These are phyloP conservation scores for Zoysia matrella DNA, from an alignment of 202 grass and related monocot species.

Conservation along the genomic window DNA sequence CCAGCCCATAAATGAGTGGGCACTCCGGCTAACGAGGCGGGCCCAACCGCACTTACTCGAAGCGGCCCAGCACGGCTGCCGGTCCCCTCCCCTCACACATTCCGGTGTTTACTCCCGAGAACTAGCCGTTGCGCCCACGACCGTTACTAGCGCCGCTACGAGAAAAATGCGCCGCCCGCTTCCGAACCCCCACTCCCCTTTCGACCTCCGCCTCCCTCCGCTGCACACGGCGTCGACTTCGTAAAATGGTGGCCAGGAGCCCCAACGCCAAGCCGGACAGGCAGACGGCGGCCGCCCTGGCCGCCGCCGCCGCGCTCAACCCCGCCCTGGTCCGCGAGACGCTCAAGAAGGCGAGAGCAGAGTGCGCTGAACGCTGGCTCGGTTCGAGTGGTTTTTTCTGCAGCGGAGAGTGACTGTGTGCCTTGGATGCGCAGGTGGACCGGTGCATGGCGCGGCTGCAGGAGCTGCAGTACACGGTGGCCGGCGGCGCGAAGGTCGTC, in stretches of 20 bases:
- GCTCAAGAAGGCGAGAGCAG: constrained; percentile 68
- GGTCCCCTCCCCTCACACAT: too few species aligned
- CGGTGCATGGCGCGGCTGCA: constrained; percentile 94
- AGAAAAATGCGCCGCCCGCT: constrained; percentile 11
- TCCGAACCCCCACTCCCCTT: not conserved
- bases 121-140: constrained; percentile 47
- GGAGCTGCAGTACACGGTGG: constrained; percentile 97
- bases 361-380: not conserved
- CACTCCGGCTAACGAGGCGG: not conserved
- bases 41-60: not conserved
- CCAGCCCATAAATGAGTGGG: not conserved
- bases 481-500: constrained; percentile 84
- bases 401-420: not conserved
- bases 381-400: not conserved
- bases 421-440: constrained; percentile 63
- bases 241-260: constrained; percentile 86
- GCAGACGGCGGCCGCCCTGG: constrained; percentile 43
- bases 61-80: not conserved
- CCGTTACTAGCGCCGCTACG: constrained; percentile 17
- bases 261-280: constrained; percentile 63
- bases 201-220: constrained; percentile 3
- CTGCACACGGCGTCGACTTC: not conserved
- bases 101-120: constrained; percentile 44
- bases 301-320: constrained; percentile 56
- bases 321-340: constrained; percentile 87